phyloP scores from a whole-genome alignment of 495 filamentous ascomycete species.

The Recurvomyces mirabilis region DNA sequence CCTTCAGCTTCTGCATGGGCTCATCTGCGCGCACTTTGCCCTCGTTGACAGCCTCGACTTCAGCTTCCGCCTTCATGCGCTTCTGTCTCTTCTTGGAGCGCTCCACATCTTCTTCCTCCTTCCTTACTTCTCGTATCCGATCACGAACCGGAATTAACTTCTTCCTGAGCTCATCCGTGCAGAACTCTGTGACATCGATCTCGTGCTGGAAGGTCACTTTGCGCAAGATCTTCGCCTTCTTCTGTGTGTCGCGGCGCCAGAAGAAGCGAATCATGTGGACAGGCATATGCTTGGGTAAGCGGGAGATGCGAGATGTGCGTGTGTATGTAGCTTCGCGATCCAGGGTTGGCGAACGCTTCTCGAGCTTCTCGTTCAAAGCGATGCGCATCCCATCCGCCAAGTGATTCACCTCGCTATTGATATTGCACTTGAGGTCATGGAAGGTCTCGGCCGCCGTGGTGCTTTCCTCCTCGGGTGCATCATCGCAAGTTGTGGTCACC shows the following conservation, averaged over 20 bases:
- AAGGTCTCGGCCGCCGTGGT: slow-evolving; percentile 59
- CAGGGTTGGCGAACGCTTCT: slow-evolving; percentile 74
- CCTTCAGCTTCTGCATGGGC: slow-evolving; percentile 31
- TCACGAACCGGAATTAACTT: slow-evolving; percentile 81
- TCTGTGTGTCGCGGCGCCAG: slow-evolving; percentile 87
- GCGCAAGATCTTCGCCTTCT: slow-evolving; percentile 99
- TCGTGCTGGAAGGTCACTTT: slow-evolving; percentile 94
- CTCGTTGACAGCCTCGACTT: slow-evolving; percentile 29
- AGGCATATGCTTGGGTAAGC: slow-evolving; percentile 86
- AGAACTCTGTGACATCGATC: slow-evolving; percentile 88
- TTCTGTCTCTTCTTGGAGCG: slow-evolving; percentile 81
- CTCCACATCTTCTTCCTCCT: slow-evolving; percentile 85
- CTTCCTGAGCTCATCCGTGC: slow-evolving; percentile 75
- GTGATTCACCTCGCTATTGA: slow-evolving; percentile 74
- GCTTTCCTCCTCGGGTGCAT: slow-evolving; percentile 57
- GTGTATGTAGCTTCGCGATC: slow-evolving; percentile 73
- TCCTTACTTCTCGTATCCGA: slow-evolving; percentile 88
- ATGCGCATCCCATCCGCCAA: slow-evolving; percentile 74
- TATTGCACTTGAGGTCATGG: slow-evolving; percentile 92
- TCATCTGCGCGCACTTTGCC: slow-evolving; percentile 29
- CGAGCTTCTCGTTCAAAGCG: slow-evolving; percentile 75
- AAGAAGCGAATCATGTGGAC: slow-evolving; percentile 98
- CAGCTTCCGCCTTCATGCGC: slow-evolving; percentile 52
- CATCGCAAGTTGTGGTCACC: slow-evolving; percentile 69
- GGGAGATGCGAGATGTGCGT: slow-evolving; percentile 75